phyloP scores from a whole-genome alignment of 2,329 filamentous ascomycete genomes.

The Ascochyta fabae region DNA sequence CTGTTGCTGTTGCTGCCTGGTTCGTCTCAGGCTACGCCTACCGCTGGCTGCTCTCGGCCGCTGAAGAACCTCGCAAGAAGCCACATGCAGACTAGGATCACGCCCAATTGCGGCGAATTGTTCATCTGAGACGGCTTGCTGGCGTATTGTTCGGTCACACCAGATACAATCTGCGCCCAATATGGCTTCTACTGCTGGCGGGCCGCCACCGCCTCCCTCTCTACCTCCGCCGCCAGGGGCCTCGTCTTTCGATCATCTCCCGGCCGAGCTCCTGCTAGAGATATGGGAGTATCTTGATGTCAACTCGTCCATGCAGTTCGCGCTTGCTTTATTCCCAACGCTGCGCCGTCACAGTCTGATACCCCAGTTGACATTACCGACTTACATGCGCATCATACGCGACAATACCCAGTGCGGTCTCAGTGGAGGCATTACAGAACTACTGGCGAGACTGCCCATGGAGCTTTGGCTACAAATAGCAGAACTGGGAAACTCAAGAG shows the following conservation, averaged over 20 bases:
- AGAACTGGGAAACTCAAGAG: slow-evolving; percentile 44
- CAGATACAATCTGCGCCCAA: background rate
- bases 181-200: slow-evolving; percentile 35
- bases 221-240: slow-evolving; percentile 17
- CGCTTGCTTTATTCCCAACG: slow-evolving; percentile 55
- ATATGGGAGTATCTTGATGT: slow-evolving; percentile 52
- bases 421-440: background rate
- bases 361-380: slow-evolving; percentile 35
- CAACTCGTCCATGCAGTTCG: slow-evolving; percentile 54
- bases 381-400: slow-evolving; percentile 33
- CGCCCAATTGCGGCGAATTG: background rate
- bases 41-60: slow-evolving; percentile 36
- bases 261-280: slow-evolving; percentile 55
- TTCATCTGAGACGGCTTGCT: background rate
- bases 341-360: slow-evolving; percentile 47
- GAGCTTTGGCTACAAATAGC: slow-evolving; percentile 53
- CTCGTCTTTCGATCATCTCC: slow-evolving; percentile 49
- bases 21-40: slow-evolving; percentile 56
- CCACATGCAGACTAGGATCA: slow-evolving; percentile 41
- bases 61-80: slow-evolving; percentile 30
- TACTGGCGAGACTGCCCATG: slow-evolving; percentile 40
- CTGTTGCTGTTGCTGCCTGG: slow-evolving; percentile 64
- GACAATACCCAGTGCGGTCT: slow-evolving; percentile 1
- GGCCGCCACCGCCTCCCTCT: slow-evolving; percentile 16
- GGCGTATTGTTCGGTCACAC: background rate